Conservation (phyloP, 2,329 filamentous ascomycete species). For the Sphaerulina vaccinii region DNA sequence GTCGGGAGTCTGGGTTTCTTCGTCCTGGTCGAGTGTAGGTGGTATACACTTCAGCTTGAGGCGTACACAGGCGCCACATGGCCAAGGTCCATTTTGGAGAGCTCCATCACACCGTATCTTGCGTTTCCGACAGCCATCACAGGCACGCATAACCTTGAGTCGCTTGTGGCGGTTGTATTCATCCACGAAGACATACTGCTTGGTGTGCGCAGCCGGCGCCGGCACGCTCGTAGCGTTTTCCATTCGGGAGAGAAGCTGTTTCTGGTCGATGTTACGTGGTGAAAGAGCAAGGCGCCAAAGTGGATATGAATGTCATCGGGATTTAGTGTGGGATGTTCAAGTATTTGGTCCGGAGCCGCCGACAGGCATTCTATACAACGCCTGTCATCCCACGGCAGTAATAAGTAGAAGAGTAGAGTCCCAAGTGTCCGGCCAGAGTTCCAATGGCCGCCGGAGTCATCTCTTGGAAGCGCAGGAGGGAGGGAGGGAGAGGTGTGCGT, state of each 20-base stretch:
- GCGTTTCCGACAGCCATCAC: constrained; percentile 87
- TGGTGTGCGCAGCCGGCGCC: constrained; percentile 68
- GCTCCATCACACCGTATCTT: constrained; percentile 99
- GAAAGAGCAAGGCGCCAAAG: constrained; percentile 15
- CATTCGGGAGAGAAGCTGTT: constrained; percentile 20
- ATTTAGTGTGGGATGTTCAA: constrained; percentile 6
- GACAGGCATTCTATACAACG: constrained; percentile 12
- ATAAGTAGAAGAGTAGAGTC: neutral
- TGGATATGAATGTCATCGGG: constrained; percentile 21
- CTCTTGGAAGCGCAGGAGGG: neutral
- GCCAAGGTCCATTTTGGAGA: constrained; percentile 89
- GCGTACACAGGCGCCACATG: constrained; percentile 88
- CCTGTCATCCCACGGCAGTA: neutral
- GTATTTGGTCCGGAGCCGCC: constrained; percentile 2
- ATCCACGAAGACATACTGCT: constrained; percentile 98
- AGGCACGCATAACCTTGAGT: constrained; percentile 96
- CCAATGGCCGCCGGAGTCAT: neutral
- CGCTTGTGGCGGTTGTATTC: constrained; percentile 98
- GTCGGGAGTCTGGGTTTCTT: constrained; percentile 42
- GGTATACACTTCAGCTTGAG: constrained; percentile 92
- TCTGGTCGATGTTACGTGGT: constrained; percentile 12
- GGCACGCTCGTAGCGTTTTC: constrained; percentile 24
- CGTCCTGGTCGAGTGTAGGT: constrained; percentile 76
- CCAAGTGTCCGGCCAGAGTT: neutral
- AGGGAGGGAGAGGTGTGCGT: neutral